phyloP scores from a whole-genome alignment of 129 eudicot genomes.

The Glebionis coronaria region DNA sequence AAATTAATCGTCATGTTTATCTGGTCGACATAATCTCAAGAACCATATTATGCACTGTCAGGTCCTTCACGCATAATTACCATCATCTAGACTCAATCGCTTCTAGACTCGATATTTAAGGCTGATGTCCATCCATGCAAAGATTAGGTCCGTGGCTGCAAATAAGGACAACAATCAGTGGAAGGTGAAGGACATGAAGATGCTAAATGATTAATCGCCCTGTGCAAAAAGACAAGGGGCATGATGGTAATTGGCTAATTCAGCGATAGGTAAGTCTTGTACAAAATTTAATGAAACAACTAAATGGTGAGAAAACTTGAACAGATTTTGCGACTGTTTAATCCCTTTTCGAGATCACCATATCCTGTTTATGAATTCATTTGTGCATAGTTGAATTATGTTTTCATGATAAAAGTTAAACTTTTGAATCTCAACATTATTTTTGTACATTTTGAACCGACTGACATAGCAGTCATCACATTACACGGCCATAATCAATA shows the following conservation, averaged over 20 bases:
- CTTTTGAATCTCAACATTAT: background rate
- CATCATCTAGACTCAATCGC: too few species aligned
- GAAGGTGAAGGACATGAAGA: slow-evolving; percentile 6
- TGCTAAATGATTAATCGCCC: background rate
- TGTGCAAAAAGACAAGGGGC: background rate
- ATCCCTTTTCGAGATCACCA: slow-evolving; percentile 23
- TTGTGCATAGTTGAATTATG: slow-evolving; percentile 21
- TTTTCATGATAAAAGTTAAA: slow-evolving; percentile 9
- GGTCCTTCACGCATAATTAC: slow-evolving; percentile 80
- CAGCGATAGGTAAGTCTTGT: slow-evolving; percentile 24
- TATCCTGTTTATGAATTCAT: background rate
- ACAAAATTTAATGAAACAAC: slow-evolving; percentile 24
- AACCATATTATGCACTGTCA: too few species aligned
- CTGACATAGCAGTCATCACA: background rate
- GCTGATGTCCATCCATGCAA: too few species aligned
- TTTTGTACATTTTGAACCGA: background rate
- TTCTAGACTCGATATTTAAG: too few species aligned
- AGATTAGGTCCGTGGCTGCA: too few species aligned
- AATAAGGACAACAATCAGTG: slow-evolving; percentile 18
- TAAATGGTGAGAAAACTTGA: slow-evolving; percentile 26
- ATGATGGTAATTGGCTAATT: slow-evolving; percentile 17
- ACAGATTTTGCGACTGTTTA: slow-evolving; percentile 24
- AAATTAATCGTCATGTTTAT: too few species aligned
- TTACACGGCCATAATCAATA: background rate
- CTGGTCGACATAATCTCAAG: too few species aligned